Conservation (phyloP, 768 basidiomycete genomes). For the Postia placenta region DNA sequence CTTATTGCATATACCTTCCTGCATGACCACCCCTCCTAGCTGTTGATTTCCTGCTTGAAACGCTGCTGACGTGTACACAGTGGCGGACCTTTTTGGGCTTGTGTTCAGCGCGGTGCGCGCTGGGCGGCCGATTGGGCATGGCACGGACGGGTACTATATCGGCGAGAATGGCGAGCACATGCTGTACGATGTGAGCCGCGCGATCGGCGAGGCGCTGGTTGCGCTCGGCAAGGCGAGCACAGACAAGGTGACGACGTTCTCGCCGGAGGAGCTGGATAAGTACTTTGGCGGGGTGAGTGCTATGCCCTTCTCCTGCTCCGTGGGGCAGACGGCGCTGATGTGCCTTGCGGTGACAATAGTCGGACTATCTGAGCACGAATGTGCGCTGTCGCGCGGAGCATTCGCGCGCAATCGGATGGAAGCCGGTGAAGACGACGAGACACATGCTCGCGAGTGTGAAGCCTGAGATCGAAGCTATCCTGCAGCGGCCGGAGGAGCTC, state of each 20-base stretch:
- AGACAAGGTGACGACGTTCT: conserved; percentile 35
- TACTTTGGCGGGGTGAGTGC: conserved; percentile 7
- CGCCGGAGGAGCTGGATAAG: conserved; percentile 35
- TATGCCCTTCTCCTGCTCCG: neutral
- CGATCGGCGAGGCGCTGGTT: conserved; percentile 28
- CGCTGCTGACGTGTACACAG: too few species aligned
- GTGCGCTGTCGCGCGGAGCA: conserved; percentile 24
- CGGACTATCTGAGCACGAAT: conserved; percentile 20
- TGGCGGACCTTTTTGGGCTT: conserved; percentile 33
- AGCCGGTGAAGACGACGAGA: conserved; percentile 38
- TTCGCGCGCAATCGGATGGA: conserved; percentile 44
- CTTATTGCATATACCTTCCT: too few species aligned
- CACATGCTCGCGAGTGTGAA: conserved; percentile 46
- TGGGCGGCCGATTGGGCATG: conserved; percentile 17
- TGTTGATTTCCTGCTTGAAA: too few species aligned
- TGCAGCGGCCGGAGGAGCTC: neutral
- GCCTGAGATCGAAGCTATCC: conserved; percentile 32
- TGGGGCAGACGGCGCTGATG: neutral
- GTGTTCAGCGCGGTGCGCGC: conserved; percentile 33
- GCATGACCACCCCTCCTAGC: too few species aligned
- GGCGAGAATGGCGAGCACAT: conserved; percentile 23
- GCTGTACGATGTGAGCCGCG: conserved; percentile 25
- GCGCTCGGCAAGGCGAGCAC: conserved; percentile 21
- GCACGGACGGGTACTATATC: conserved; percentile 29
- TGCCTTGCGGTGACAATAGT: too few species aligned